Base-by-base conservation (phyloP, 306 rosid genomes). In the Castanospermum australe region DNA sequence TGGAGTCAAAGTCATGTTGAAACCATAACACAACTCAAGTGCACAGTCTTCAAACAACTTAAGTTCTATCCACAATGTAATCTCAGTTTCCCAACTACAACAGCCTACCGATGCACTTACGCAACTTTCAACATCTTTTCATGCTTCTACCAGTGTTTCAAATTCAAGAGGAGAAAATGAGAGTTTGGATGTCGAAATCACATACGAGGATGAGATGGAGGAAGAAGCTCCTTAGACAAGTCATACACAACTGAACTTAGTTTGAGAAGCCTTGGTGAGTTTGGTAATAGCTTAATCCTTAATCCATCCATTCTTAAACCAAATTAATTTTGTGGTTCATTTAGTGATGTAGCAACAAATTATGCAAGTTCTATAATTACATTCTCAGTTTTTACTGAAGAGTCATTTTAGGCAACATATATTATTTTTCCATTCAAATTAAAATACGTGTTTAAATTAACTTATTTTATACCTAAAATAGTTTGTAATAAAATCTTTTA, bases 141-240 rank as follows among this genome's bases (percentile, higher is more conserved):
- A 74, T 15, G 66, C 81, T 50, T 61, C 82, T 33, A 63, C 69
- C 39, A 65, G 42, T 57, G 68, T 22, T 71, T 32, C 62, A 17
- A 28, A 1, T 28, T n/a, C n/a, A n/a, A 39, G 50, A 72, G 87
- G 22, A 59, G 83, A 67, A 62, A 75, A 39, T 64, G 85, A 18
- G 42, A 60, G 64, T 32, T 30, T 70, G 38, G 87, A 82, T 48
- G 83, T 66, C 52, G 75, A 42, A 36, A 74, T 55, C 68, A 11
- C 79, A 28, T 80, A 76, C 36, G 92, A 88, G 24, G 90, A 88
- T 77, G 84, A 87, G 80, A 90, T 90, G 92, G 94, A 90, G 28
- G 92, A 90, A 77, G 92, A 90, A 76, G 90, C 91, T 66, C 87
- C 89, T 2, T 87, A 90, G 86, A 62, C 76, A 6, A 86, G 73